Base-by-base conservation (phyloP, 768 basidiomycete genomes). In the Naganishia randhawae region DNA sequence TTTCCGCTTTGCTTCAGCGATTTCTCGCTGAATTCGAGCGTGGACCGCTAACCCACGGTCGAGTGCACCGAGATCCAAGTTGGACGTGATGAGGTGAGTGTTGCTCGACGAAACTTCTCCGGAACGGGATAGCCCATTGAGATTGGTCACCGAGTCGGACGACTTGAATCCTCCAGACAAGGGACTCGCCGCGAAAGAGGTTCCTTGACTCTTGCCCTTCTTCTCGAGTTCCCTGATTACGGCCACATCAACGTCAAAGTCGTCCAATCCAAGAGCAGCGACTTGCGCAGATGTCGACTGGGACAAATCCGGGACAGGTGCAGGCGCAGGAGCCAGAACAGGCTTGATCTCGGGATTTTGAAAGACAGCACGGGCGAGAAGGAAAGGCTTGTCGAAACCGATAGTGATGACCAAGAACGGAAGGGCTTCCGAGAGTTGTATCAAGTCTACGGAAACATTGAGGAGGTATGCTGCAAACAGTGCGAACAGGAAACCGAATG, bases 361-460 rank as follows among this genome's bases (percentile, higher is more conserved):
- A 81, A 97, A 91, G 17, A 98, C 90, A 1, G 92, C 89, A 14
- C 88, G 85, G 2, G 93, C 94, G 29, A 99, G 87, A 8, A 91
- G 86, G 52, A 95, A 87, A 0, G 94, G 95, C 79, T 99, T 98
- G 81, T 99, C 96, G 79, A 98, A 99, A 8, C 95, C 95, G 69
- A 99, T 87, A 1, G 93, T 96, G 80, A 95, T 95, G 39, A 99
- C 94, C 54, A 98, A 83, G 87, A 98, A 98, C 0, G 96, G 96
- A 0, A 99, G 85, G 0, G 96, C 95, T 79, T 99, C 96, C 11
- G 91, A 92, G 61, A 99, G 84, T 11, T 88, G 88, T 63, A 98
- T 88, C 1, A 92, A 92, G 78, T 98, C 94, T 73, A 99, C 88
- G 22, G 88, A 89, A 68, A 99, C 91, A 73, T 85, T 84, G 67